phyloP scores from a whole-genome alignment of 176 grass and related monocot genomes.

The Pontederia crassipes region DNA sequence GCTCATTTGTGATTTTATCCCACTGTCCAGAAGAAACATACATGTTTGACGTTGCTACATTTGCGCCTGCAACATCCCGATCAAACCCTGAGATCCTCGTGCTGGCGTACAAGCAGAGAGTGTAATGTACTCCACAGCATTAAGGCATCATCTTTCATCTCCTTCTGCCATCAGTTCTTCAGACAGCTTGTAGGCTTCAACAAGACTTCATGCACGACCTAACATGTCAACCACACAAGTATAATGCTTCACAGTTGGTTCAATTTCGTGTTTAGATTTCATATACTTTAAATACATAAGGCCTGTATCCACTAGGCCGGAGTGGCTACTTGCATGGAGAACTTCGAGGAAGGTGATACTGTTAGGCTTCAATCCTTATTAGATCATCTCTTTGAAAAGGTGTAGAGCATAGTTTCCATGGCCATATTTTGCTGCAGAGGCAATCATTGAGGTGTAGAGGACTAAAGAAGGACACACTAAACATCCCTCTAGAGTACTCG shows the following conservation, averaged over 20 bases:
- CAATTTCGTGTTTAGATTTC: constrained; percentile 28
- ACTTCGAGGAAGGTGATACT: constrained; percentile 49
- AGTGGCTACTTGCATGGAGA: constrained; percentile 64
- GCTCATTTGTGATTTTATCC: constrained; percentile 42
- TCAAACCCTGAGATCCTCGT: constrained; percentile 40
- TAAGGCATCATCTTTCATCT: constrained; percentile 18
- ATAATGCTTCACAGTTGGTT: constrained; percentile 48
- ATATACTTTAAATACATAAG: constrained; percentile 48
- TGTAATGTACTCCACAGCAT: constrained; percentile 61
- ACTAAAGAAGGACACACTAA: constrained; percentile 30
- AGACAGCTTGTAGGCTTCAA: constrained; percentile 41
- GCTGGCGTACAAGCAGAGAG: constrained; percentile 49
- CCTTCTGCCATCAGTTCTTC: constrained; percentile 30
- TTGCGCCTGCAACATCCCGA: constrained; percentile 43
- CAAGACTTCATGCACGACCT: constrained; percentile 33
- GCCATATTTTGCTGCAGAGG: constrained; percentile 51
- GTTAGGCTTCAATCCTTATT: constrained; percentile 36
- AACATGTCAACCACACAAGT: constrained; percentile 74
- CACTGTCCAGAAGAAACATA: constrained; percentile 49
- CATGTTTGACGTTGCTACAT: constrained; percentile 66
- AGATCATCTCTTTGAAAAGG: constrained; percentile 51
- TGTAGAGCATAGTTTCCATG: constrained; percentile 11
- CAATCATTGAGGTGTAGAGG: constrained; percentile 62
- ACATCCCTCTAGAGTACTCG: constrained; percentile 43
- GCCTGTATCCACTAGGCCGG: constrained; percentile 47